Base-by-base conservation (phyloP, 768 basidiomycete species). In the Kwoniella sp. region DNA sequence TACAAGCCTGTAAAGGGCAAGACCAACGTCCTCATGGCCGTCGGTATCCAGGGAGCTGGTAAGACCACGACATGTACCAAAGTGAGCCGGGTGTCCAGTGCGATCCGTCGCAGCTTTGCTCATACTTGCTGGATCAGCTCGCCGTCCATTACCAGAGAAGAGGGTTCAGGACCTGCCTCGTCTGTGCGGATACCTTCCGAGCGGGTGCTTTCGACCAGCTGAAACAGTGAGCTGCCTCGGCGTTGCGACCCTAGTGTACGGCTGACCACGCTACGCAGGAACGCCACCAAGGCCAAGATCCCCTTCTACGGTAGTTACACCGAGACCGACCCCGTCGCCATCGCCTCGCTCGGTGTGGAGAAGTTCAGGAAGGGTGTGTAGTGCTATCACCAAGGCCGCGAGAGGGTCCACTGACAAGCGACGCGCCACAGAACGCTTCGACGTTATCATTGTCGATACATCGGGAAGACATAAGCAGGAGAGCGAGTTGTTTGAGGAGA, bases 21-120 rank as follows among this genome's bases (percentile, higher is more conserved):
- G 62, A 73, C 84, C 2, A 93, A 93, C 76, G 85, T 99, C 5
- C 83, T 99, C 53, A 99, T 99, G 95, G 89, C 89, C 31, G 91
- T 96, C 56, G 91, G 91, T 74, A 81, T 96, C 34, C 91, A 95
- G 80, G 91, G 91, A 43, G 95, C 93, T 46, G 95, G 95, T 36
- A 99, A 99, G 79, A 99, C 95, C 4, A 99, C 95, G 19, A 96
- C 93, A 33, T 99, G 95, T 76, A 99, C 95, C 9, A 99, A 98
- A 68, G 76, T 77, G 6, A 27, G 71, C 51, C 33, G 4, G 6
- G 17, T 19, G 28, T 34, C 31, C 4, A n/a, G n/a, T n/a, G 26
- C 23, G 8, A 41, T 41, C 20, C 15, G 20, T 37, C n/a, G 40
- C 26, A 12, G 11, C 28, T 12, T 32, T 36, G 23, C 42, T 51